Conservation (phyloP, 441 rosid species). For the Euphorbia schlechtendalii region DNA sequence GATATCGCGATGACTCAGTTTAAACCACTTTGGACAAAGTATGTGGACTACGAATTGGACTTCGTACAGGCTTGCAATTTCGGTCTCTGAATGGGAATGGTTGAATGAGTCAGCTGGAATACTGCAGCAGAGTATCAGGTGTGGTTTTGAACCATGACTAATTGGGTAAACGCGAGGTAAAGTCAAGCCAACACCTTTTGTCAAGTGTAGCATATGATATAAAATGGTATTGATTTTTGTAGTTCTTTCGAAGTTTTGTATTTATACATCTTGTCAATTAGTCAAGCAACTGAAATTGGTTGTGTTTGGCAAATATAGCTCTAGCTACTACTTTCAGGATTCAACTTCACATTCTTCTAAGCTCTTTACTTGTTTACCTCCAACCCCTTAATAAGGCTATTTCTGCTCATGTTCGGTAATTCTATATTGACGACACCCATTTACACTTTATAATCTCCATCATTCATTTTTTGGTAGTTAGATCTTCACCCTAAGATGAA, state of each 20-base stretch:
- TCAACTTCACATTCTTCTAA: neutral
- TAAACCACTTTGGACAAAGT: conserved; percentile 81
- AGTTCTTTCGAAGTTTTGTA: conserved; percentile 3
- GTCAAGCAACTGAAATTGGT: conserved; percentile 22
- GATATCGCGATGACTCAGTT: conserved; percentile 96
- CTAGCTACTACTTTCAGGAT: neutral
- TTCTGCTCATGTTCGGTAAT: no score
- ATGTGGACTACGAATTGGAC: conserved; percentile 79
- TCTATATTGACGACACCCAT: no score
- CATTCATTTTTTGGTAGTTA: no score
- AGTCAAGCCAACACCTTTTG: neutral
- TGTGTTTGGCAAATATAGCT: conserved; percentile 17
- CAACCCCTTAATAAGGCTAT: neutral
- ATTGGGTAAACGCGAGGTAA: no score
- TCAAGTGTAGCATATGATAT: conserved; percentile 15
- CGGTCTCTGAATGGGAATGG: conserved; percentile 38
- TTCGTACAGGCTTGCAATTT: conserved; percentile 92
- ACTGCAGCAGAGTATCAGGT: neutral
- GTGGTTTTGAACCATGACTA: neutral
- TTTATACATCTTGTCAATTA: conserved; percentile 10
- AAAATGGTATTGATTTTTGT: conserved; percentile 1
- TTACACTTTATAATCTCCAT: no score
- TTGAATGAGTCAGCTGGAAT: neutral
- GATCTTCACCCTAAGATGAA: no score
- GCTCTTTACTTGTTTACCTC: neutral